Base-by-base conservation (phyloP, 352 stramenopile species). In the Phytopythium chamaehyphon region DNA sequence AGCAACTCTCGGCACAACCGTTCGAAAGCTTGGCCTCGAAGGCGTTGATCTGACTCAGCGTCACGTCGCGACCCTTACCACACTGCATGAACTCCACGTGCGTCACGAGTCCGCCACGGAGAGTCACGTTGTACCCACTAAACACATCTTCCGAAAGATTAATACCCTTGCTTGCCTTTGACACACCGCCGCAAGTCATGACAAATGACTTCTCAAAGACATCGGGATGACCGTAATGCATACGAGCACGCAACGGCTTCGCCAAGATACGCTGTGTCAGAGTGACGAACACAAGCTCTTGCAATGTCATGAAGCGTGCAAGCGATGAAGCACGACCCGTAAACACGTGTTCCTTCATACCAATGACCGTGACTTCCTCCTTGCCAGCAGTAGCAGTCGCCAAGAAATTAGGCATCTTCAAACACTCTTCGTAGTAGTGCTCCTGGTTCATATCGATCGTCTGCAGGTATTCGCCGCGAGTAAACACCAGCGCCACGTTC, bases 391-490 rank as follows among this genome's bases (percentile, higher is more conserved):
- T 76, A 18, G 76, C 76, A 14, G 80, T 91, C 6, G 83, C 82
- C 50, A 95, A 52, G 48, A 95, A 93, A 52, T 93, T 93, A 0
- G 83, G 82, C 67, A 96, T 93, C 63, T 94, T 96, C 16, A 96
- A 56, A 21, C 76, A 83, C 51, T 94, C 83, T 59, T 96, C 86
- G 28, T 93, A 83, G 61, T 94, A 94, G 47, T 93, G 82, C 42
- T 96, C 86, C 57, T 96, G 86, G 60, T 96, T 96, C 86, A 94
- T 94, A 69, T 96, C 86, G 49, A 96, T 96, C 8, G 83, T 93
- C 55, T 96, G 86, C 23, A 96, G 40, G 54, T 90, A 94, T 55
- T 96, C 86, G 22, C 86, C 86, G 22, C 83, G 72, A 8, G 86
- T 94, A 51, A 96, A 96, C 4, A 81, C 76, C 12, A 96, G 60